Percentiles rank a stretch among this genome's conserved stretches.
Evolutionary conservation across 306 rosid species (phyloP).

Genomic region (Begonia peltatifolia): DNA sequence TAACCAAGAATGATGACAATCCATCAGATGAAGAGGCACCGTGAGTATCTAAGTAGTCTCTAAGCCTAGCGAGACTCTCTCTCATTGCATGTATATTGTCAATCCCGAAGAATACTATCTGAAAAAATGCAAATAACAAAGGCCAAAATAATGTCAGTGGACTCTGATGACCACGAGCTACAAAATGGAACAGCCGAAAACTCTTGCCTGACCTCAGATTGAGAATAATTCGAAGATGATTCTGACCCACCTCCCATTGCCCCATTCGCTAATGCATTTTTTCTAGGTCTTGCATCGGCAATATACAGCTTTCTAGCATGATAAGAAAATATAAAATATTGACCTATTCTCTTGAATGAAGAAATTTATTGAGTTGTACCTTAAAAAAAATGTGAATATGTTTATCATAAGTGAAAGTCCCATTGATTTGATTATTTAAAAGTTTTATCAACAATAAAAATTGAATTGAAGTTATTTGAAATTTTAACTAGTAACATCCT

Average conservation of each 20-base stretch:
- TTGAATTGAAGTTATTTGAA: too few species aligned
- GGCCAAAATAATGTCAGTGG: neutral
- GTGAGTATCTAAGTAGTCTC: constrained; percentile 83
- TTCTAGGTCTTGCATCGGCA: constrained; percentile 94
- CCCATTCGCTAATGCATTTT: constrained; percentile 93
- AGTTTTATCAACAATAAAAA: too few species aligned
- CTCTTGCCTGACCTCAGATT: constrained; percentile 57
- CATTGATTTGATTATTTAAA: too few species aligned
- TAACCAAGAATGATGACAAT: constrained; percentile 89
- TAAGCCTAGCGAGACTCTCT: constrained; percentile 83
- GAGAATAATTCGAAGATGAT: constrained; percentile 83
- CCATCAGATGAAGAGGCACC: constrained; percentile 92
- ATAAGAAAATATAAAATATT: neutral
- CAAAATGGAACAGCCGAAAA: constrained; percentile 18
- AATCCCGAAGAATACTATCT: constrained; percentile 90
- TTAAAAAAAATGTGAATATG: too few species aligned
- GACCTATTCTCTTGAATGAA: neutral
- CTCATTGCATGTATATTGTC: constrained; percentile 98
- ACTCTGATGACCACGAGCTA: constrained; percentile 4
- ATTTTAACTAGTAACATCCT: too few species aligned
- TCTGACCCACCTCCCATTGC: constrained; percentile 99
- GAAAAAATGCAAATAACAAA: constrained; percentile 11
- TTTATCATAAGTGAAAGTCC: too few species aligned
- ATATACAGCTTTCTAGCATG: constrained; percentile 73
- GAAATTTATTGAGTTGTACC: neutral